Evolutionary conservation across 306 rosid species (phyloP).

Genomic region (Quercus berberidifolia): DNA sequence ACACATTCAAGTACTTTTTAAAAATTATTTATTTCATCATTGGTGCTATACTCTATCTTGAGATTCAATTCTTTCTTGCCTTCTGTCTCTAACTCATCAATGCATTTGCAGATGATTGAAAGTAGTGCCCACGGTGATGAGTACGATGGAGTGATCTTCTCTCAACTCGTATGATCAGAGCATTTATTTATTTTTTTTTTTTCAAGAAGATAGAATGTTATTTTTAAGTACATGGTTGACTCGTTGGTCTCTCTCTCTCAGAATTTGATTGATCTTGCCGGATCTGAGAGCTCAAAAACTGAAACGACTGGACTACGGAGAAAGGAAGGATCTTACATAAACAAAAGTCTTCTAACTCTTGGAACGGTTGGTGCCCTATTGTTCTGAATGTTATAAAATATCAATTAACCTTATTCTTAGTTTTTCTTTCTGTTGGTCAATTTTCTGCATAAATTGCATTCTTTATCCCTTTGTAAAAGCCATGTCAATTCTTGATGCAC

Average conservation of each 20-base stretch:
- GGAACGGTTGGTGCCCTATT: slow-evolving; percentile 78
- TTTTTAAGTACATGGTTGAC: not conserved
- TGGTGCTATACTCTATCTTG: not conserved
- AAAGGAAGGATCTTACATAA: slow-evolving; percentile 98
- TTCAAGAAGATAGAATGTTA: slow-evolving; percentile 1
- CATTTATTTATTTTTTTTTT: slow-evolving; percentile 1
- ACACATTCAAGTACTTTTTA: not conserved
- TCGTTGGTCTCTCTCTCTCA: slow-evolving; percentile 24
- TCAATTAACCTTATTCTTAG: not conserved
- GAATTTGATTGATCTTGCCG: slow-evolving; percentile 98
- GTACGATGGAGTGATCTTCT: slow-evolving; percentile 96
- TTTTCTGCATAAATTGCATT: not conserved
- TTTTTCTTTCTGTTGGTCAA: not conserved
- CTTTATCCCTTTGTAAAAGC: slow-evolving; percentile 11
- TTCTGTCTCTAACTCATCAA: slow-evolving; percentile 13
- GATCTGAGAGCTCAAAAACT: slow-evolving; percentile 99
- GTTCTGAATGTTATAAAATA: not conserved
- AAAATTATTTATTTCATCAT: not conserved
- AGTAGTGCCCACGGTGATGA: slow-evolving; percentile 98
- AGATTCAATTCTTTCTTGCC: not conserved
- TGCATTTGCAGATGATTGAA: slow-evolving; percentile 89
- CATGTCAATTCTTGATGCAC: not conserved
- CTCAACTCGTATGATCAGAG: slow-evolving; percentile 84
- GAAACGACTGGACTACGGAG: slow-evolving; percentile 97
- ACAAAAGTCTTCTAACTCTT: slow-evolving; percentile 96